Evolutionary conservation across 169 alveolate species (phyloP).

Genomic region (Eimeria sp.): DNA sequence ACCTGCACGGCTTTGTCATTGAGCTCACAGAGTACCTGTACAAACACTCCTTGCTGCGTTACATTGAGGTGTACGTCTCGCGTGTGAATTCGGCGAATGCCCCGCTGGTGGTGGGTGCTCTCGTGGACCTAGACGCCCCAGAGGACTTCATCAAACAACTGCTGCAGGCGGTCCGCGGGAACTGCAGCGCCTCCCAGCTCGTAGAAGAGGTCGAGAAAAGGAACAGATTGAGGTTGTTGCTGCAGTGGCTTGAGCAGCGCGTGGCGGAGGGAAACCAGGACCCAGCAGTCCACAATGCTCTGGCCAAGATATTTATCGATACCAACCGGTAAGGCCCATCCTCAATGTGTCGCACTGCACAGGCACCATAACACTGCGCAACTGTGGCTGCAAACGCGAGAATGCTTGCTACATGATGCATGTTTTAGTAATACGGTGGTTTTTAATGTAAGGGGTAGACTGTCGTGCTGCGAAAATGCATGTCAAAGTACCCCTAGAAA

Average conservation of each 20-base stretch:
- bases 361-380: neutral
- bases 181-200: constrained; percentile 97
- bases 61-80: constrained; percentile 95
- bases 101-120: constrained; percentile 98
- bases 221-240: constrained; percentile 97
- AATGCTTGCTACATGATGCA: neutral
- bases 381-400: neutral
- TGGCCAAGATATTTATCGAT: constrained; percentile 99
- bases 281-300: constrained; percentile 98
- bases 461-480: neutral
- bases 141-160: constrained; percentile 97
- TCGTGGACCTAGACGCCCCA: constrained; percentile 99
- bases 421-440: neutral
- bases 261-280: constrained; percentile 98
- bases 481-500: neutral
- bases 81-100: constrained; percentile 94
- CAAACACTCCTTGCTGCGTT: constrained; percentile 97
- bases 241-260: constrained; percentile 99
- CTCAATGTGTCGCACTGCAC: neutral
- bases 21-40: constrained; percentile 99
- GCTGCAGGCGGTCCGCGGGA: constrained; percentile 96
- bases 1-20: constrained; percentile 98
- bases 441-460: neutral
- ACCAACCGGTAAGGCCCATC: constrained; percentile 90
- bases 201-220: constrained; percentile 99